phyloP scores from a whole-genome alignment of 306 rosid genomes.

The Vicia sativa region DNA sequence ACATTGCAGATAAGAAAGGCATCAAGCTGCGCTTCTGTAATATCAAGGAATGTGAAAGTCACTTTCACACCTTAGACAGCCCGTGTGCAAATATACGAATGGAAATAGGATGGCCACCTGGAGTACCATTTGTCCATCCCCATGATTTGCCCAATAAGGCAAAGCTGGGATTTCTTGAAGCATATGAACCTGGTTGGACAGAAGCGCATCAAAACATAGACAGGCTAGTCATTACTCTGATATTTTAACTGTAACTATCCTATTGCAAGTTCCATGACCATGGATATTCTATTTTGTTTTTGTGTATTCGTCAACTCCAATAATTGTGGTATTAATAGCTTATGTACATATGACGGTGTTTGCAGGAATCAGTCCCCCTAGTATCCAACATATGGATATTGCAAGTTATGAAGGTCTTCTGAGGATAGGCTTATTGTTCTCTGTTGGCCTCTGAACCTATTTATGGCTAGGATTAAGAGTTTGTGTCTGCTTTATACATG shows the following conservation, averaged over 20 bases:
- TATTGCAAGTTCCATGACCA: no score
- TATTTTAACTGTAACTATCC: conserved; percentile 60
- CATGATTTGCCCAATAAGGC: conserved; percentile 98
- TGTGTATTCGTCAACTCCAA: conserved; percentile 11
- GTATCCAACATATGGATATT: conserved; percentile 36
- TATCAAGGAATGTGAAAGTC: conserved; percentile 96
- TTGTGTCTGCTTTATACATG: conserved; percentile 23
- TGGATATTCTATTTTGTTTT: conserved; percentile 1
- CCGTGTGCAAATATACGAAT: conserved; percentile 87
- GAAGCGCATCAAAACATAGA: conserved; percentile 85
- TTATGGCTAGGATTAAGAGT: conserved; percentile 11
- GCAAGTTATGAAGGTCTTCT: conserved; percentile 41
- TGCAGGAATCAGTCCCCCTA: conserved; percentile 66
- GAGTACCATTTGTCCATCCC: conserved; percentile 98
- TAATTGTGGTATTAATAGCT: conserved; percentile 30
- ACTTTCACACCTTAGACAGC: conserved; percentile 73
- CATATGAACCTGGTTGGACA: conserved; percentile 99
- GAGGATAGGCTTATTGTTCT: conserved; percentile 26
- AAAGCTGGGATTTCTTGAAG: conserved; percentile 94
- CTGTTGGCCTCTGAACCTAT: conserved; percentile 28
- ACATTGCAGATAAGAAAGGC: conserved; percentile 97
- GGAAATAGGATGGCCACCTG: conserved; percentile 97
- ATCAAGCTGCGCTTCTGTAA: conserved; percentile 96
- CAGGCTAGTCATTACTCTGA: conserved; percentile 79
- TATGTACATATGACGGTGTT: conserved; percentile 27